Base-by-base conservation (phyloP, 2,329 filamentous ascomycete species). In the Pseudogymnoascus sp. region DNA sequence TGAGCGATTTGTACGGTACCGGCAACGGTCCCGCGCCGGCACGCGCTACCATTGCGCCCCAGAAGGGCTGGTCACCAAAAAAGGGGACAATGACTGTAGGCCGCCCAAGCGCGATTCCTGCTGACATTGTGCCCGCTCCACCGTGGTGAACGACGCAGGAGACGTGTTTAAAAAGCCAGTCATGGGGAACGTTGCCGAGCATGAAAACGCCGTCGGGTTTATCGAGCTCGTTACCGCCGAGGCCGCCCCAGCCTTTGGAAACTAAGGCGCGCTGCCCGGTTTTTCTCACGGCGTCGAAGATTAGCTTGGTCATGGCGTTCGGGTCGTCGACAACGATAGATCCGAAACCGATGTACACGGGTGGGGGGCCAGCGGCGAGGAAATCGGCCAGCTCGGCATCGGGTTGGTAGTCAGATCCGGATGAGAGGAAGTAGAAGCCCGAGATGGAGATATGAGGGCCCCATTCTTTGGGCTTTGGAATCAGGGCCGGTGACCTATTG, bases 111-210 rank as follows among this genome's bases (percentile, higher is more conserved):
- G 88, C 83, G 66, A 95, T 89, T 6, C 91, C 91, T 0, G 90
- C 89, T 0, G 91, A 90, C 1, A 90, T 93, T 2, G 91, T 96
- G 6, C 91, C 91, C 2, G 91, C 91, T 64, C 91, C 91, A 28
- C 91, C 91, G 66, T 95, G 91, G 71, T 95, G 91, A 10, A 93
- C 88, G 1, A 95, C 90, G 37, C 86, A 88, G 0, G 89, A 88
- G 1, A 95, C 90, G 28, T 82, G 85, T 67, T 90, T 81, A 74
- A 96, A 96, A 0, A 96, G 77, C 91, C 91, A 96, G 75, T 95
- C 91, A 67, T 95, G 91, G 0, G 91, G 90, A 61, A 86, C 85
- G 70, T 92, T 93, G 8, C 89, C 90, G 37, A 95, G 80, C 84
- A 93, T 90, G 72, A 89, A 90, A 1, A 93, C 85, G 4, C 85